Evolutionary conservation across 1,139 yeast species (phyloP), one percentile per base, ranked within the genome.

Genomic region (Geotrichum histeridarum): DNA sequence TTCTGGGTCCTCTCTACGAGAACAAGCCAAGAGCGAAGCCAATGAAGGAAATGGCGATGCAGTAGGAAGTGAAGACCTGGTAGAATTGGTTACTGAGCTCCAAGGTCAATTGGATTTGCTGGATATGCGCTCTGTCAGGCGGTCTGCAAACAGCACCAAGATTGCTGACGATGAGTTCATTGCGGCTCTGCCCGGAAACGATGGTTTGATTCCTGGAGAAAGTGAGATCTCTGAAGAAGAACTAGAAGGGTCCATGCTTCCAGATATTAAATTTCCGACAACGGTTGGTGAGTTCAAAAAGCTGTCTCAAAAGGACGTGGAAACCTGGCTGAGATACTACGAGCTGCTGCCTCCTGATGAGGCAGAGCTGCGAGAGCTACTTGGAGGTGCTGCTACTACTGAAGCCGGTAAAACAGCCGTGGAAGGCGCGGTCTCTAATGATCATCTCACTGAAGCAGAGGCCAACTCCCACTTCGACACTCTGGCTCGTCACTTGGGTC

Each of bases 1-100:
- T 4, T 15, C 9, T 18, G 41, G 39, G 17, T 18, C 27, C 44
- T 9, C 14, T 22, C 30, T 15, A 15, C 18, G 38, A 17, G 14
- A 9, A 17, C 9, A 15, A 4, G 32, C 38, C 32, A 43, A 11
- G 30, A 17, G 15, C 22, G 14, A 31, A 14, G n/a, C 38, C 38
- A n/a, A 15, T 8, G n/a, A 36, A 42, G 7, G 55, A n/a, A n/a
- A 52, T n/a, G 63, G 30, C 12, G 27, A 51, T 14, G 83, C 77
- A 59, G 86, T 84, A 38, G 82, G 90, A 11, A 84, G 86, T 61
- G 95, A 87, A 56, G 98, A 91, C 64, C 73, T 91, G 15, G 88
- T 86, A 1, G 89, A 86, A 63, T 71, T 87, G 49, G 97, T 89
- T 12, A 90, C 89, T 5, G 98, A 91, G 68, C 72, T 91, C 56